Base-by-base conservation (phyloP, 371 early-diverging fungal species). In the Apophysomyces sp. region DNA sequence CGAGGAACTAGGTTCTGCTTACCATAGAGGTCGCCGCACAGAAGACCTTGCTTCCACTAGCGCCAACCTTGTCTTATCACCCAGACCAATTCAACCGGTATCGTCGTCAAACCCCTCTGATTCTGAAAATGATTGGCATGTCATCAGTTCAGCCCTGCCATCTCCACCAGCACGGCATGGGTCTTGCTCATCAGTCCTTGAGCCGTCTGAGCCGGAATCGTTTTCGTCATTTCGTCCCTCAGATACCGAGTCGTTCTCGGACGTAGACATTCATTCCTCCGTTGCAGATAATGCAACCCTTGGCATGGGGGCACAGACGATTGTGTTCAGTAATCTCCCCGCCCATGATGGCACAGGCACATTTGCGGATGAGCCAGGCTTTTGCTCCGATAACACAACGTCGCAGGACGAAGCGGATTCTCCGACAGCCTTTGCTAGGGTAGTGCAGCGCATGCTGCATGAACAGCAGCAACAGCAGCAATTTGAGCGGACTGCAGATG, bases 61-160 rank as follows among this genome's bases (percentile, higher is more conserved):
- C 21, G 34, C 56, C 55, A 62, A 52, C 54, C 49, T 59, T 12
- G 36, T 62, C 24, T 32, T 65, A 29, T 65, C 66, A 21, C 66
- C 66, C n/a, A 41, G 57, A 32, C 39, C 40, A 2, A 39, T 18
- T 39, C 63, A 29, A n/a, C 56, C 49, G 13, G 41, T 58, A 39
- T 11, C 65, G 12, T 60, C 32, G 26, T 49, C 49, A 11, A 44
- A 9, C 36, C 32, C 69, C 4, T 71, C 75, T 15, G 77, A 80
- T 52, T 77, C 77, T 6, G 80, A 79, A 15, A 79, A 61, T 18
- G 79, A 80, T 52, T 80, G 80, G 80, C 80, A 80, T 66, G 71
- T 80, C 55, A 73, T 80, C 15, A 77, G 65, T 52, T 65, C 74
- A 24, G 54, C 60, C 5, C n/a, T 61, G 0, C 55, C 61, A 18